Evolutionary conservation across 768 basidiomycete genomes (phyloP), one percentile per base, ranked within the genome.

Genomic region (Leucocoprinus leucothites): DNA sequence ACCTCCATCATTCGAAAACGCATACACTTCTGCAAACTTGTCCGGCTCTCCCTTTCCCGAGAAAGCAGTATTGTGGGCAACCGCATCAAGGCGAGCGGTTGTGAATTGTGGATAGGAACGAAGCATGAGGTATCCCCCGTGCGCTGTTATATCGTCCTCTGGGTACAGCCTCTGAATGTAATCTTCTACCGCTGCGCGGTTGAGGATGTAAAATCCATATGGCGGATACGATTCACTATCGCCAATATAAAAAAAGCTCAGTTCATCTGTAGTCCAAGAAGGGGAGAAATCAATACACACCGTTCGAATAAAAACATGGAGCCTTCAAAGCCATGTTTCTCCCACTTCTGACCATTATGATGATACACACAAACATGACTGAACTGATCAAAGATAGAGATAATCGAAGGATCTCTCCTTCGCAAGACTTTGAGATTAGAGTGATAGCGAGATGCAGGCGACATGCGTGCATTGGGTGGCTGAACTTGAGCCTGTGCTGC

Each of bases 301-400:
- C 90, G 77, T 73, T 93, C 90, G 63, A 88, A 91, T 61, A 94
- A 74, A 71, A 94, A 93, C 84, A 93, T 90, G 71, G 82, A 87
- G n/a, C 91, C 91, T 67, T 94, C 91, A 65, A 71, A 88, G 41
- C 90, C 90, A 57, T 87, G 82, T 69, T 91, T 91, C 69, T 85
- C 82, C 91, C 91, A 94, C 64, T 83, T 85, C 62, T 79, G 71
- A 6, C 75, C 87, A 60, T 89, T 84, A 65, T 85, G 80, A 65
- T 87, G 84, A 62, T 91, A 91, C 51, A 91, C 74, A 71, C 89
- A 90, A 53, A 91, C 89, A 72, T 92, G 89, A 62, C 86, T 89
- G 76, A 92, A 91, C 63, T 91, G 89, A 72, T 94, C 91, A 61
- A 91, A 84, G 63, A 93, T 90, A 28, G 85, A 83, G 51, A 79